These are phyloP conservation scores for Tuber magnatum DNA, from an alignment of 495 filamentous ascomycete genomes.

Conservation along the genomic window DNA sequence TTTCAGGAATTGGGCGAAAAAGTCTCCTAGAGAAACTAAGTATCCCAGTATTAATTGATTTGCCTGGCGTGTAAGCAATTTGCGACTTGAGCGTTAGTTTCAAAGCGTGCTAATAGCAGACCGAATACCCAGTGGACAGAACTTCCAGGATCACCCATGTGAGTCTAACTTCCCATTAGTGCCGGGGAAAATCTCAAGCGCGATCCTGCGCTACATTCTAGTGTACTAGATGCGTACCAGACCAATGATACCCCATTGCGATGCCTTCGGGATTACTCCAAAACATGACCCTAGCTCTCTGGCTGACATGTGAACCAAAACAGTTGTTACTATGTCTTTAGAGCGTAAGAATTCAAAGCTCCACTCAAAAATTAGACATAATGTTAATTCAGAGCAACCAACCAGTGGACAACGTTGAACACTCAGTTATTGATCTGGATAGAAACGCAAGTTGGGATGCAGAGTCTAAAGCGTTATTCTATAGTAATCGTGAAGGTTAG, in stretches of 20 bases:
- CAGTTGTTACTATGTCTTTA: conserved; percentile 24
- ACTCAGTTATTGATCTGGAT: conserved; percentile 35
- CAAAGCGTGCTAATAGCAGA: conserved; percentile 6
- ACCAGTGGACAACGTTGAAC: conserved; percentile 34
- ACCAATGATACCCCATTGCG: not conserved
- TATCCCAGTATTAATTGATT: conserved; percentile 47
- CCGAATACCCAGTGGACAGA: conserved; percentile 43
- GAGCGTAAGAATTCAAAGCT: conserved; percentile 7
- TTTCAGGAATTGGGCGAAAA: conserved; percentile 48
- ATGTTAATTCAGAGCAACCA: not conserved
- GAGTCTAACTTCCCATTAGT: conserved; percentile 4
- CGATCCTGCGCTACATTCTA: not conserved
- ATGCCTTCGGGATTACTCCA: not conserved
- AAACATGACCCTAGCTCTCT: not conserved
- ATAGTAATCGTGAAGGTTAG: conserved; percentile 40
- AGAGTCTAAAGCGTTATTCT: conserved; percentile 45
- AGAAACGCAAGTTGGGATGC: conserved; percentile 46
- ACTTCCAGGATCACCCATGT: conserved; percentile 52
- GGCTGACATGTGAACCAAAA: not conserved
- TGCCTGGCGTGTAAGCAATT: conserved; percentile 47
- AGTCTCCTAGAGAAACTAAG: conserved; percentile 44
- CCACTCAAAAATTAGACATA: not conserved
- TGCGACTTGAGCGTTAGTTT: not conserved
- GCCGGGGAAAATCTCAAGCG: conserved; percentile 1
- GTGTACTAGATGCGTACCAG: not conserved